A percentile compares a stretch with the other conserved stretches of the same genome.
phyloP scores from a whole-genome alignment of 768 basidiomycete genomes.

The Crepidotus variabilis region DNA sequence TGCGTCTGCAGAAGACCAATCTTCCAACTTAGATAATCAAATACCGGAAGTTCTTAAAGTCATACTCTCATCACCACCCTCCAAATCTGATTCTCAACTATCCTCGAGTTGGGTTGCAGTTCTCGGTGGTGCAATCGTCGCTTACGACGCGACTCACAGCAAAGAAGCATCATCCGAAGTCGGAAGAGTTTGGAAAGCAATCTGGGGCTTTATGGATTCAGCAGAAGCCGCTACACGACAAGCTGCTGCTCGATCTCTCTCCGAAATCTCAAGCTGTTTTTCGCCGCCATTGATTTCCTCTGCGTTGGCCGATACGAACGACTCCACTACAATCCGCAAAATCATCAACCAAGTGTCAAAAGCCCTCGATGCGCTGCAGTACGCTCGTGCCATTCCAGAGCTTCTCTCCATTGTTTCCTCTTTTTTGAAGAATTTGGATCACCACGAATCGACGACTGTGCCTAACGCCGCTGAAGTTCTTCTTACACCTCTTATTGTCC shows the following conservation, averaged over 20 bases:
- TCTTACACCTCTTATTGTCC: slow-evolving; percentile 63
- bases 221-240: slow-evolving; percentile 56
- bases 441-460: slow-evolving; percentile 36
- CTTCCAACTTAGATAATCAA: slow-evolving; percentile 46
- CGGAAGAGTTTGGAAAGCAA: slow-evolving; percentile 63
- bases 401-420: slow-evolving; percentile 71
- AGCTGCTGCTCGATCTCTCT: slow-evolving; percentile 60
- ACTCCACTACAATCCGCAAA: slow-evolving; percentile 53
- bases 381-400: slow-evolving; percentile 75
- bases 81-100: slow-evolving; percentile 62
- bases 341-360: slow-evolving; percentile 62
- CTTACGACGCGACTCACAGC: slow-evolving; percentile 50
- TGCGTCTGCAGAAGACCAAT: slow-evolving; percentile 45
- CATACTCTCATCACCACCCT: slow-evolving; percentile 65
- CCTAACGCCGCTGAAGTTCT: slow-evolving; percentile 66
- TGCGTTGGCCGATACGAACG: slow-evolving; percentile 44
- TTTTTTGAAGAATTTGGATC: slow-evolving; percentile 58
- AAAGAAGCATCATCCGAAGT: slow-evolving; percentile 52
- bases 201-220: slow-evolving; percentile 79
- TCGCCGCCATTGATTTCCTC: slow-evolving; percentile 54
- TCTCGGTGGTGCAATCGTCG: slow-evolving; percentile 68
- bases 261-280: slow-evolving; percentile 66
- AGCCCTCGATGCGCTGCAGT: slow-evolving; percentile 69
- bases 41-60: slow-evolving; percentile 61
- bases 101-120: slow-evolving; percentile 78